Conservation (phyloP, 78 protist genomes). For the Creolimax fragrantissima region DNA sequence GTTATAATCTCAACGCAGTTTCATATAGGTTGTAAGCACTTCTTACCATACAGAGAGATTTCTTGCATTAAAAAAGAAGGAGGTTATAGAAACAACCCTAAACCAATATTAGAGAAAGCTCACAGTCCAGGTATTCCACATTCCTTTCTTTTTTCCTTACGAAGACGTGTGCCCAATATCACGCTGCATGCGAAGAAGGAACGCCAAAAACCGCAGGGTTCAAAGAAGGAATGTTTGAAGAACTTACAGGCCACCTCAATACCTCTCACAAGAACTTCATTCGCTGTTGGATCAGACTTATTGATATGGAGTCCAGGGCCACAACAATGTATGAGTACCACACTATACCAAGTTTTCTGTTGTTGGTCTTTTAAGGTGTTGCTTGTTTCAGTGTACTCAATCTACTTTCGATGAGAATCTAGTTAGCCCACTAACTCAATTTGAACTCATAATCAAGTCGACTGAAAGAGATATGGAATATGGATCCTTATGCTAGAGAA, state of each 20-base stretch:
- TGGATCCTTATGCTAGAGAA: not conserved
- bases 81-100: too few relatives aligned
- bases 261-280: constrained; percentile 7
- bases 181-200: not conserved
- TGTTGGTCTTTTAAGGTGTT: too few relatives aligned
- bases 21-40: too few relatives aligned
- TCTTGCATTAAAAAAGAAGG: not conserved
- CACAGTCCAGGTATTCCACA: too few relatives aligned
- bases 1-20: too few relatives aligned
- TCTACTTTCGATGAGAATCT: too few relatives aligned
- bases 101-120: too few relatives aligned
- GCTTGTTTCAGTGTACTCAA: too few relatives aligned
- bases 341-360: too few relatives aligned
- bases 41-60: not conserved
- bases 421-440: too few relatives aligned
- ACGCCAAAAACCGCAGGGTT: not conserved
- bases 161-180: not conserved
- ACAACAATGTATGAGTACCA: not conserved
- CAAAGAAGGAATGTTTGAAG: not conserved
- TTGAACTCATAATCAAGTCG: not conserved
- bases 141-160: too few relatives aligned
- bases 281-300: not conserved
- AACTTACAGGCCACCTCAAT: constrained; percentile 8
- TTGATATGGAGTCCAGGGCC: constrained; percentile 3
- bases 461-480: not conserved